These are phyloP conservation scores for Chrysanthemum lavandulifolium DNA, from an alignment of 129 eudicot species.

Conservation along the genomic window DNA sequence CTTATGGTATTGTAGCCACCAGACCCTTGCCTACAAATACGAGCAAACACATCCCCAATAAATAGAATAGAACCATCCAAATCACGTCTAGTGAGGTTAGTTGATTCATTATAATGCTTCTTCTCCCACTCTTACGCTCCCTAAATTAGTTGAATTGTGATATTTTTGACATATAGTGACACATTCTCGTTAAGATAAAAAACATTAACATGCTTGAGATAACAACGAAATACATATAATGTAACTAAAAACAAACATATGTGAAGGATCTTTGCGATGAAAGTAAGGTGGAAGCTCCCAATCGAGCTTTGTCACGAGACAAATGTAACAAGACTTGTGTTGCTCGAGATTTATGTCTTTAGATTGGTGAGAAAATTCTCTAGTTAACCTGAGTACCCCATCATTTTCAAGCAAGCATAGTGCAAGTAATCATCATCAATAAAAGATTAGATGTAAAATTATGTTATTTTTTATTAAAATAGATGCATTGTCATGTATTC, in stretches of 20 bases:
- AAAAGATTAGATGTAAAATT: too few species aligned
- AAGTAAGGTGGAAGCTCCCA: conserved; percentile 64
- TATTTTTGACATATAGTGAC: conserved; percentile 64
- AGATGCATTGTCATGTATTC: too few species aligned
- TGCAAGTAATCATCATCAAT: too few species aligned
- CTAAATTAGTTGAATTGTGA: conserved; percentile 59
- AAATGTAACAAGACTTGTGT: conserved; percentile 58
- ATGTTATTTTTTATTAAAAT: too few species aligned
- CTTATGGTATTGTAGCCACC: too few species aligned
- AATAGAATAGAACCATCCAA: conserved; percentile 42
- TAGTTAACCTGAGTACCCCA: too few species aligned
- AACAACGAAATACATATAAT: conserved; percentile 11
- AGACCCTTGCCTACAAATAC: too few species aligned
- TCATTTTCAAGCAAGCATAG: too few species aligned
- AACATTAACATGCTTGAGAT: conserved; percentile 15
- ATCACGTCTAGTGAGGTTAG: conserved; percentile 22
- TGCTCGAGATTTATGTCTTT: conserved; percentile 36
- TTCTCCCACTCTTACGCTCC: conserved; percentile 63
- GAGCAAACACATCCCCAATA: too few species aligned
- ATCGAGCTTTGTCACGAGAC: conserved; percentile 88
- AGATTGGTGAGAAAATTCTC: too few species aligned
- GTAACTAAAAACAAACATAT: not conserved
- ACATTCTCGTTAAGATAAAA: conserved; percentile 41
- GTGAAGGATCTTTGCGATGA: conserved; percentile 86
- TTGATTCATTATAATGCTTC: conserved; percentile 27